A percentile compares a stretch with the other conserved stretches of the same genome.
Evolutionary conservation across 768 basidiomycete species (phyloP).

Genomic region (Hypholoma sublateritium): DNA sequence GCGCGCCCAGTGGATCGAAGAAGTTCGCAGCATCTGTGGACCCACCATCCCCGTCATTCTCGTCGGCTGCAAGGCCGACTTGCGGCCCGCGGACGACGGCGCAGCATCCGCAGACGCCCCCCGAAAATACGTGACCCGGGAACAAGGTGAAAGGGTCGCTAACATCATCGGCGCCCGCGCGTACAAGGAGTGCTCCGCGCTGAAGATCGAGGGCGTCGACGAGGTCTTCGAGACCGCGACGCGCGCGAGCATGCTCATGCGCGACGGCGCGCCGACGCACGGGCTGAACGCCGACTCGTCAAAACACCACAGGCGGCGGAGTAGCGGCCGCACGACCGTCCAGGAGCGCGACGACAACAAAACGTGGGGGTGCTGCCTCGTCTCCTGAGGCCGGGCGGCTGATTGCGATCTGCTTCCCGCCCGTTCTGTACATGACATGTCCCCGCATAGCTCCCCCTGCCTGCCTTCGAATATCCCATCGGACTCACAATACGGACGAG

Average conservation of each 20-base stretch:
- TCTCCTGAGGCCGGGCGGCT: slow-evolving; percentile 43
- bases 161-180: slow-evolving; percentile 84
- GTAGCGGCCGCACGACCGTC: slow-evolving; percentile 42
- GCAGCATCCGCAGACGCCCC: slow-evolving; percentile 46
- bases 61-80: slow-evolving; percentile 94
- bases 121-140: slow-evolving; percentile 64
- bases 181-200: slow-evolving; percentile 93
- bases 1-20: slow-evolving; percentile 86
- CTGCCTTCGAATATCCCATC: slow-evolving; percentile 9
- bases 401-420: slow-evolving; percentile 4
- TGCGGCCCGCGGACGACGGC: slow-evolving; percentile 61
- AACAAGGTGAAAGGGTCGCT: slow-evolving; percentile 82
- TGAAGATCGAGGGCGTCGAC: slow-evolving; percentile 91
- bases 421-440: slow-evolving; percentile 6
- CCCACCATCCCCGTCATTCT: slow-evolving; percentile 89
- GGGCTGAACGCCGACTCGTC: slow-evolving; percentile 34
- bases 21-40: slow-evolving; percentile 96
- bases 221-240: slow-evolving; percentile 98
- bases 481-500: slow-evolving; percentile 23
- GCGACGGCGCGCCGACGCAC: slow-evolving; percentile 71
- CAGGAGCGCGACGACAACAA: slow-evolving; percentile 48
- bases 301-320: slow-evolving; percentile 54
- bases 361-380: slow-evolving; percentile 70
- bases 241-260: slow-evolving; percentile 93
- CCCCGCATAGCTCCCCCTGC: slow-evolving; percentile 8